phyloP scores from a whole-genome alignment of 148 eudicot genomes.

The Fagopyrum esculentum region DNA sequence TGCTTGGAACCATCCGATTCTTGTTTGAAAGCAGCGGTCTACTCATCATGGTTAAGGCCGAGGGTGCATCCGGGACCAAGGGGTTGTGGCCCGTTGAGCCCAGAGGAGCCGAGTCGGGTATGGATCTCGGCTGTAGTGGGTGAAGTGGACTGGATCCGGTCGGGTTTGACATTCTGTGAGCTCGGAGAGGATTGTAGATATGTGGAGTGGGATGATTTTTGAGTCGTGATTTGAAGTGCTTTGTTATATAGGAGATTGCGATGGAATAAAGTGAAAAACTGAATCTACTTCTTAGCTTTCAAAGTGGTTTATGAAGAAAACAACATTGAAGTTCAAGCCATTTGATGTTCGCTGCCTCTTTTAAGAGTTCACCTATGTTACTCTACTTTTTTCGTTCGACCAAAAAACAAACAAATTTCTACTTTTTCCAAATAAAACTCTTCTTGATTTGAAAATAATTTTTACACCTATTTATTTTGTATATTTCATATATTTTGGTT shows the following conservation, averaged over 20 bases:
- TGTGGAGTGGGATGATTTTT: neutral
- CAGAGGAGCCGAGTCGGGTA: neutral
- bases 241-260: neutral
- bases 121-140: constrained; percentile 1
- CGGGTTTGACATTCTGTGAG: neutral
- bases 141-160: neutral
- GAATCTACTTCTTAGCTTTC: neutral
- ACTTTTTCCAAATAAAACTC: too few species aligned
- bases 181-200: neutral
- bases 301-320: neutral
- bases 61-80: too few species aligned
- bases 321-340: neutral
- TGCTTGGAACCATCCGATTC: neutral
- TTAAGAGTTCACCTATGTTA: neutral
- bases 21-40: neutral
- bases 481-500: too few species aligned
- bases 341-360: neutral
- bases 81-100: neutral
- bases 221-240: neutral
- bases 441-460: too few species aligned
- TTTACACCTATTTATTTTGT: too few species aligned
- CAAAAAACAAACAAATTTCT: too few species aligned
- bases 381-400: neutral
- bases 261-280: neutral
- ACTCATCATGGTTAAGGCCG: neutral